Percentiles rank a stretch among this genome's conserved stretches.
phyloP scores from a whole-genome alignment of 805 yeast species.

The Cyberlindnera subsufficiens region DNA sequence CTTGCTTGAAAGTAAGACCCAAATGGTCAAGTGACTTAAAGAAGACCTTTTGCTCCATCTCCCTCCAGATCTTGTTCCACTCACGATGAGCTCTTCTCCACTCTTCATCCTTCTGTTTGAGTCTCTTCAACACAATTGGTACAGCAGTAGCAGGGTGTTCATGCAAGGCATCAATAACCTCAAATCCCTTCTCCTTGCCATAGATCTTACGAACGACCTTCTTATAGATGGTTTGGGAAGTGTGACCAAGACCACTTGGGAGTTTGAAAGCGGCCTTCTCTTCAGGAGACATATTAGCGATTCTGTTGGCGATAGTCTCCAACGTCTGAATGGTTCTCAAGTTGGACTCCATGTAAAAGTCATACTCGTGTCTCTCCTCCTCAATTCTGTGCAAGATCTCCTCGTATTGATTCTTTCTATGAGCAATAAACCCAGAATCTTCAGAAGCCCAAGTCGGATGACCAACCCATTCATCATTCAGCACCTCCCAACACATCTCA shows the following conservation, averaged over 20 bases:
- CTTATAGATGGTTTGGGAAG: constrained; percentile 85
- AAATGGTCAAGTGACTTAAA: constrained; percentile 91
- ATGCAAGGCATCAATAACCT: constrained; percentile 92
- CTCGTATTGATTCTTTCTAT: constrained; percentile 95
- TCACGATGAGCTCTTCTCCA: constrained; percentile 98
- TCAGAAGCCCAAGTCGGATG: constrained; percentile 99
- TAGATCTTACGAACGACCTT: constrained; percentile 89
- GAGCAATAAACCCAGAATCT: constrained; percentile 98
- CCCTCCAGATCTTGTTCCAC: constrained; percentile 99
- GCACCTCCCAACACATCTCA: constrained; percentile 98
- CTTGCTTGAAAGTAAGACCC: constrained; percentile 93
- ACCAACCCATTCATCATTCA: constrained; percentile 98
- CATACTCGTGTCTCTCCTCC: constrained; percentile 97
- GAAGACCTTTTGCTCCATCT: constrained; percentile 91
- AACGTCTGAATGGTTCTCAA: constrained; percentile 91
- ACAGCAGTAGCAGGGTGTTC: constrained; percentile 94
- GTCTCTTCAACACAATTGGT: constrained; percentile 84
- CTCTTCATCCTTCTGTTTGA: constrained; percentile 97
- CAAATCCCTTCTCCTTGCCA: constrained; percentile 92
- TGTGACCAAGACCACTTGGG: constrained; percentile 91
- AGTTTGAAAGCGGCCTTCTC: constrained; percentile 82
- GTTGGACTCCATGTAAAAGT: constrained; percentile 91
- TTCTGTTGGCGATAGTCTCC: constrained; percentile 90
- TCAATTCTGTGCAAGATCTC: constrained; percentile 92
- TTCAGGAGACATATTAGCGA: constrained; percentile 87